Conservation (phyloP, 2,329 filamentous ascomycete species). For the Xylaria digitata region DNA sequence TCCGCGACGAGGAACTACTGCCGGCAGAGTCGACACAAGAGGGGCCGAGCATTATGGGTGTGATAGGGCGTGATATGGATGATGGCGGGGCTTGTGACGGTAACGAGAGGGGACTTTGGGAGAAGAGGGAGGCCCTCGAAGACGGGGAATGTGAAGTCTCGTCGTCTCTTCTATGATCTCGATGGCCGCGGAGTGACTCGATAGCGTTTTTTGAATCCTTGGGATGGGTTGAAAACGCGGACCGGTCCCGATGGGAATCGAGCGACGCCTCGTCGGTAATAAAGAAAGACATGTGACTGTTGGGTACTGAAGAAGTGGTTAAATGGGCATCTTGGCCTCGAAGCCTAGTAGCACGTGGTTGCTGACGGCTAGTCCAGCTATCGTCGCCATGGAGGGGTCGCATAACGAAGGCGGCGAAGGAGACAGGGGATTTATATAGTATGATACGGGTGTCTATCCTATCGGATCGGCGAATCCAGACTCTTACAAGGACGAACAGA, state of each 20-base stretch:
- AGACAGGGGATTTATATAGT: constrained; percentile 11
- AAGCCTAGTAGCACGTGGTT: constrained; percentile 55
- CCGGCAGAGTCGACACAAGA: constrained; percentile 56
- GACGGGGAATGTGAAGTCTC: constrained; percentile 46
- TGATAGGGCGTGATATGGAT: constrained; percentile 57
- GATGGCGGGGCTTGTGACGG: constrained; percentile 47
- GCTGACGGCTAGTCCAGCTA: constrained; percentile 54
- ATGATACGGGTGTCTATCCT: constrained; percentile 18
- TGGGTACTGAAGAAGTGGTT: constrained; percentile 50
- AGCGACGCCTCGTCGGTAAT: constrained; percentile 63
- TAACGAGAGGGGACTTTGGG: constrained; percentile 50
- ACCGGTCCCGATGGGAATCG: constrained; percentile 54
- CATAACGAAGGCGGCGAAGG: constrained; percentile 50
- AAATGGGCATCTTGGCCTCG: constrained; percentile 44
- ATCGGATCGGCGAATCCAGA: constrained; percentile 23
- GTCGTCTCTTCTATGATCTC: constrained; percentile 38
- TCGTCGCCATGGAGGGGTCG: constrained; percentile 60
- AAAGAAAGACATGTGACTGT: constrained; percentile 64
- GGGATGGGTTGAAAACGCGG: constrained; percentile 45
- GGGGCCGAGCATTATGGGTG: constrained; percentile 57
- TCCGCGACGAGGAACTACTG: constrained; percentile 62
- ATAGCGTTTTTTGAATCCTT: constrained; percentile 51
- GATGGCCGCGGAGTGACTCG: constrained; percentile 42
- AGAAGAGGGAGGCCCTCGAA: constrained; percentile 48
- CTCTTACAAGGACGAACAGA: neutral